Conservation (phyloP, 176 grass and related monocot genomes). For the Carex kokanica region DNA sequence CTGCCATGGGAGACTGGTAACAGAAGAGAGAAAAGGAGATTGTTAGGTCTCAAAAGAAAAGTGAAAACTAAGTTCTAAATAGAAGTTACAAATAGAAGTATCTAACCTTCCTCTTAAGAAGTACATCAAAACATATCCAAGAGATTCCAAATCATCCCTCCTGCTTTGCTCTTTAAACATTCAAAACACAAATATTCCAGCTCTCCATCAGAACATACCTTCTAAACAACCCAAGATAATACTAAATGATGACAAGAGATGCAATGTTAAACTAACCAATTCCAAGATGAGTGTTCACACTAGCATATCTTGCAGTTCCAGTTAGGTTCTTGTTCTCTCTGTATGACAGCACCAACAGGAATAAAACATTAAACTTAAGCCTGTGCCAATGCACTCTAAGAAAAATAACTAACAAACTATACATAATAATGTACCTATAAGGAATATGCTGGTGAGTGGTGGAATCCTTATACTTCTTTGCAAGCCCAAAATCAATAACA, state of each 20-base stretch:
- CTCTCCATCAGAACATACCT: neutral
- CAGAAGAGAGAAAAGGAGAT: constrained; percentile 12
- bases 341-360: constrained; percentile 28
- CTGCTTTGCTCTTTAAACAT: constrained; percentile 77
- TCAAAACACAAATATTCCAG: constrained; percentile 23
- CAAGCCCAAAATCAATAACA: constrained; percentile 88
- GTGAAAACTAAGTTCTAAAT: neutral
- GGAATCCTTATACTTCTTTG: constrained; percentile 83
- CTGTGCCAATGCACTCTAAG: neutral
- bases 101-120: constrained; percentile 93
- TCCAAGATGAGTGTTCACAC: constrained; percentile 94
- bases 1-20: constrained; percentile 74
- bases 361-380: neutral
- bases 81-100: neutral
- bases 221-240: neutral
- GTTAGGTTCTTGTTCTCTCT: constrained; percentile 95
- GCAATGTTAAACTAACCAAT: constrained; percentile 51
- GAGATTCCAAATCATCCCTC: constrained; percentile 93
- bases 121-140: constrained; percentile 97
- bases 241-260: neutral
- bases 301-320: constrained; percentile 90
- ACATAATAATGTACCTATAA: constrained; percentile 51
- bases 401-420: constrained; percentile 16
- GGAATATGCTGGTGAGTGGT: constrained; percentile 78
- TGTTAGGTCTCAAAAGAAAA: constrained; percentile 10